phyloP scores from a whole-genome alignment of 352 stramenopile genomes.

The Pythium dissotocum region DNA sequence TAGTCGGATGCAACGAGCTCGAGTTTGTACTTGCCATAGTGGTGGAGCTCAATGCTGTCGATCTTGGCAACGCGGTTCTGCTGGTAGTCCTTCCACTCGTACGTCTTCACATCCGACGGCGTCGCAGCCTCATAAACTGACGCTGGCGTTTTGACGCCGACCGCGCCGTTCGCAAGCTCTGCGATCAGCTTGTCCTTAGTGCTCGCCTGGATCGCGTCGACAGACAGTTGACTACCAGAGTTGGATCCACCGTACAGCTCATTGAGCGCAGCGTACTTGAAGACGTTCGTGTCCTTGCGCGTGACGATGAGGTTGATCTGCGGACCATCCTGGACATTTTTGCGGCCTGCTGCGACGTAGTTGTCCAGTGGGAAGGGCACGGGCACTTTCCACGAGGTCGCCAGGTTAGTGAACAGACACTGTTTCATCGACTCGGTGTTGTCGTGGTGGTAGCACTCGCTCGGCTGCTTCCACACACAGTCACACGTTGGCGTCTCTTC shows the following conservation, averaged over 20 bases:
- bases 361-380: constrained; percentile 61
- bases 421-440: constrained; percentile 28
- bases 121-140: background rate
- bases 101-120: background rate
- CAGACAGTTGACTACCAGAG: background rate
- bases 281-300: constrained; percentile 3
- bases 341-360: constrained; percentile 51
- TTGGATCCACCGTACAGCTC: background rate
- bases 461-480: constrained; percentile 45
- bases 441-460: constrained; percentile 27
- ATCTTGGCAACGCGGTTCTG: constrained; percentile 35
- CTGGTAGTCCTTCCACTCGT: constrained; percentile 64
- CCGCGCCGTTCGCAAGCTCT: background rate
- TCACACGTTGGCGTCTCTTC: constrained; percentile 34
- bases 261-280: constrained; percentile 3
- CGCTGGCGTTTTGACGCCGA: background rate
- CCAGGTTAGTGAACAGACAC: constrained; percentile 42
- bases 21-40: constrained; percentile 60
- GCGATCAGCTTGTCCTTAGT: background rate
- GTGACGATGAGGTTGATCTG: constrained; percentile 21
- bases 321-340: constrained; percentile 27
- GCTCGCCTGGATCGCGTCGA: background rate
- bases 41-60: constrained; percentile 40
- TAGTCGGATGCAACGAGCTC: constrained; percentile 58
- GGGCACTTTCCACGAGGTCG: constrained; percentile 36